Conservation (phyloP, 306 rosid genomes). For the Clitoria ternatea region DNA sequence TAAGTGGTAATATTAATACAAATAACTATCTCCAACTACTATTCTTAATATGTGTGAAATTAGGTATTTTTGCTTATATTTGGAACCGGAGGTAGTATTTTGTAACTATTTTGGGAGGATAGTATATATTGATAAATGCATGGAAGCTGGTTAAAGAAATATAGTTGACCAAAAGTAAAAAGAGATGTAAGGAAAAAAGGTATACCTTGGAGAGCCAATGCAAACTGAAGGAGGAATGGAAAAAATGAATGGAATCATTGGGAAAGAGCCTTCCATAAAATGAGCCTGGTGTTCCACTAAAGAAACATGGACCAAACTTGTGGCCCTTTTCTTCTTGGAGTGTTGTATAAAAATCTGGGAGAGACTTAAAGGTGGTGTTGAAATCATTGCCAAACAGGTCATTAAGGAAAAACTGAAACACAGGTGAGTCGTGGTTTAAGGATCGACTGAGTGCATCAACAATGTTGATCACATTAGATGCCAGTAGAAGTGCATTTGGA, state of each 20-base stretch:
- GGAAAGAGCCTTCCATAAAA: slow-evolving; percentile 27
- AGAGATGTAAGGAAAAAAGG: too few species aligned
- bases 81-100: too few species aligned
- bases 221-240: slow-evolving; percentile 24
- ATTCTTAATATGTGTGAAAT: too few species aligned
- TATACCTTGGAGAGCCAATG: slow-evolving; percentile 43
- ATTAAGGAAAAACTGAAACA: slow-evolving; percentile 23
- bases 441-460: not conserved
- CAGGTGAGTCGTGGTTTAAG: not conserved
- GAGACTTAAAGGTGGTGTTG: slow-evolving; percentile 24
- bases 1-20: too few species aligned
- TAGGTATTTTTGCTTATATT: too few species aligned
- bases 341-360: slow-evolving; percentile 27
- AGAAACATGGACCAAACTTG: slow-evolving; percentile 32
- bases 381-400: slow-evolving; percentile 35
- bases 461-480: not conserved
- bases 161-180: too few species aligned
- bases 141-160: not conserved
- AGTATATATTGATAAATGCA: too few species aligned
- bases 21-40: too few species aligned
- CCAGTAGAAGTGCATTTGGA: slow-evolving; percentile 23
- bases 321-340: not conserved
- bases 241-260: slow-evolving; percentile 14
- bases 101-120: too few species aligned
- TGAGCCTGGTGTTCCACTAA: slow-evolving; percentile 35